Percentiles rank a stretch among this genome's conserved stretches.
Evolutionary conservation across 768 basidiomycete species (phyloP).

Genomic region (Lactarius sp.): DNA sequence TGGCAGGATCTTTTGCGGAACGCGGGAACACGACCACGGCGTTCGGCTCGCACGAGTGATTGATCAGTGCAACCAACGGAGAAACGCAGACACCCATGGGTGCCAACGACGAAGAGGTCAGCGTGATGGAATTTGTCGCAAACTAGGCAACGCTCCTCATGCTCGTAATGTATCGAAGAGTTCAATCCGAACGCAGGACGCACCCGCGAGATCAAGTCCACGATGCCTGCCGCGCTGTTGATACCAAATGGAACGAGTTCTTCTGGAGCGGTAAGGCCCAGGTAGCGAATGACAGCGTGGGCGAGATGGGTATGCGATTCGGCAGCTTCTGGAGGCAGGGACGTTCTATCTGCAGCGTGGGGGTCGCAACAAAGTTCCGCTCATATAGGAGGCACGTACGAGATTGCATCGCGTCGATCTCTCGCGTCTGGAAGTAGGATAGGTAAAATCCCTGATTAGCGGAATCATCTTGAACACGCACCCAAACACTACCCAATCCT

Average conservation of each 20-base stretch:
- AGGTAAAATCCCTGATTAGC: not conserved
- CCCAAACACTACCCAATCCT: constrained; percentile 53
- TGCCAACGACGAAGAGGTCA: constrained; percentile 70
- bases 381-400: constrained; percentile 44
- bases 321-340: constrained; percentile 44
- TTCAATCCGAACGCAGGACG: constrained; percentile 24
- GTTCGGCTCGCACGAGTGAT: constrained; percentile 87
- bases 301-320: constrained; percentile 66
- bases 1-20: constrained; percentile 32
- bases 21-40: constrained; percentile 89
- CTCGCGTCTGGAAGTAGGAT: constrained; percentile 43
- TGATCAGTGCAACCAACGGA: constrained; percentile 72
- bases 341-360: constrained; percentile 47
- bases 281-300: constrained; percentile 67
- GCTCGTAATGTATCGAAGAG: not conserved
- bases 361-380: not conserved
- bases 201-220: constrained; percentile 70
- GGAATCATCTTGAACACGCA: constrained; percentile 32
- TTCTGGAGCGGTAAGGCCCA: constrained; percentile 53
- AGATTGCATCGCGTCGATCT: constrained; percentile 69
- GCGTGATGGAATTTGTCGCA: constrained; percentile 84
- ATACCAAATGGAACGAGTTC: constrained; percentile 58
- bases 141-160: constrained; percentile 48
- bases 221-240: constrained; percentile 54
- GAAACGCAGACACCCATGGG: constrained; percentile 85